Evolutionary conservation across 139 green algal genomes (phyloP).

Genomic region (Coelastrella sp.): DNA sequence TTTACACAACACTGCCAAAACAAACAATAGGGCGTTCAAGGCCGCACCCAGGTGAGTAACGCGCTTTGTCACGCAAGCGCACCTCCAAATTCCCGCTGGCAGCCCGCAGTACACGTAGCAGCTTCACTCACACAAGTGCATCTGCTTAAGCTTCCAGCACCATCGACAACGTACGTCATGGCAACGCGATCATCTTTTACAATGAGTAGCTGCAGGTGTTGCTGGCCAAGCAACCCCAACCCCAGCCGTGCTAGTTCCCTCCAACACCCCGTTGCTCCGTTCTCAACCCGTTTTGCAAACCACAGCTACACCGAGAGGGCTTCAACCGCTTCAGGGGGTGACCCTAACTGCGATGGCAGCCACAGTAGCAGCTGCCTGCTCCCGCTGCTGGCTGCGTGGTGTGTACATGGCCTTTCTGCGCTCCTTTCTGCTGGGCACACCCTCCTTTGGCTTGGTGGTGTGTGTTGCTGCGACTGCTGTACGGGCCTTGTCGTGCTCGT

Average conservation of each 20-base stretch:
- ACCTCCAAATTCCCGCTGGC: too few species aligned
- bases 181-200: background rate
- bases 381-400: constrained; percentile 25
- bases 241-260: too few species aligned
- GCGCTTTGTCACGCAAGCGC: too few species aligned
- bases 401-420: constrained; percentile 55
- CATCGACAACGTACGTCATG: too few species aligned
- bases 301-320: background rate
- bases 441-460: constrained; percentile 65
- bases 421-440: constrained; percentile 56
- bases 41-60: too few species aligned
- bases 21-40: too few species aligned
- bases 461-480: constrained; percentile 56
- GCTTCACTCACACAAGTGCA: too few species aligned
- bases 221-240: background rate
- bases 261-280: too few species aligned
- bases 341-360: constrained; percentile 42
- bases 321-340: constrained; percentile 2
- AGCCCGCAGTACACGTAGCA: too few species aligned
- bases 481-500: constrained; percentile 61
- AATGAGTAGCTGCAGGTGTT: background rate
- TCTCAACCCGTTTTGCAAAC: too few species aligned
- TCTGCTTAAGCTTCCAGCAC: too few species aligned
- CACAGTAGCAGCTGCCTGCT: constrained; percentile 18
- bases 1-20: background rate